Evolutionary conservation across 2,329 filamentous ascomycete genomes (phyloP).

Genomic region (Colletotrichum sp.): DNA sequence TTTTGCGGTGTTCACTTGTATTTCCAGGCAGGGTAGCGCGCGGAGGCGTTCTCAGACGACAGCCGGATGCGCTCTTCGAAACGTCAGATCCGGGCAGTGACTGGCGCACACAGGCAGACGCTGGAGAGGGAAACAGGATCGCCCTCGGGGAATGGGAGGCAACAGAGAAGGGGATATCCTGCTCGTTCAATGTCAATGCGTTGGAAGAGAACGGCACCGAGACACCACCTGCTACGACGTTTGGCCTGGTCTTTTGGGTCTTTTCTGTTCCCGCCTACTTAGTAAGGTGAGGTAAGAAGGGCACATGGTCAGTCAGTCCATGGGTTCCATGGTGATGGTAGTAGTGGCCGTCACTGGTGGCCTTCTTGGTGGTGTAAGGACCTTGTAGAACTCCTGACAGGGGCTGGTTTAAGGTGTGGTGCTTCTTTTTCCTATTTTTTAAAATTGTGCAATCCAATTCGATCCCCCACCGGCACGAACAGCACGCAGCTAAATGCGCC

Average conservation of each 20-base stretch:
- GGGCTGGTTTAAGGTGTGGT: neutral
- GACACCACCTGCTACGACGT: slow-evolving; percentile 43
- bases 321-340: neutral
- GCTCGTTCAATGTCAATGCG: slow-evolving; percentile 16
- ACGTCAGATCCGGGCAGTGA: slow-evolving; percentile 16
- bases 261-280: neutral
- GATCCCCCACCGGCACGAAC: slow-evolving; percentile 3
- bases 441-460: slow-evolving; percentile 19
- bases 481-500: neutral
- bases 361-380: neutral
- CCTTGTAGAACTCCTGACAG: slow-evolving; percentile 14
- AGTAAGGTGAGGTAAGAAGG: neutral
- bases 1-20: neutral
- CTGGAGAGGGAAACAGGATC: slow-evolving; percentile 12
- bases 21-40: slow-evolving; percentile 5
- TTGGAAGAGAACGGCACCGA: slow-evolving; percentile 30
- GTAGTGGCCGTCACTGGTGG: neutral
- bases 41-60: slow-evolving; percentile 20
- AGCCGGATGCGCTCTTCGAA: slow-evolving; percentile 22
- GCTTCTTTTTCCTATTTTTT: slow-evolving; percentile 9
- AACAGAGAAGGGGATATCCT: slow-evolving; percentile 11
- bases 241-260: slow-evolving; percentile 1
- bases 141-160: neutral
- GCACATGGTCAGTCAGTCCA: neutral
- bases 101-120: neutral